Evolutionary conservation across 2,329 filamentous ascomycete genomes (phyloP).

Genomic region (Monascus ruber): DNA sequence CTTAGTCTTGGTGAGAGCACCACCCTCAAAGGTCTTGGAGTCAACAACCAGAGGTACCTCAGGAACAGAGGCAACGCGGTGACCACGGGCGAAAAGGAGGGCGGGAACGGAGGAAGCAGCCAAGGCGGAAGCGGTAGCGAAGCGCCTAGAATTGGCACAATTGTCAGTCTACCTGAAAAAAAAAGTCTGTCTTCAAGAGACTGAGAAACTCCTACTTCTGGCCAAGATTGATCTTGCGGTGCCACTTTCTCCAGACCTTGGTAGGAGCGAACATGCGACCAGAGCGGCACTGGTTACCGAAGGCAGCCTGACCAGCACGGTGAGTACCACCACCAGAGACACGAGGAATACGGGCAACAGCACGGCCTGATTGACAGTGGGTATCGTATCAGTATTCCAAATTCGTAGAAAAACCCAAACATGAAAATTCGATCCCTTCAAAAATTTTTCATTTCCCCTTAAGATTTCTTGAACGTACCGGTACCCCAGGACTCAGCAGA

Average conservation of each 20-base stretch:
- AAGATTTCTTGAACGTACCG: constrained; percentile 51
- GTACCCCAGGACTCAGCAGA: constrained; percentile 99
- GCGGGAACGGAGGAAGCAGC: constrained; percentile 91
- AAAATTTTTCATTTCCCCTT: constrained; percentile 2
- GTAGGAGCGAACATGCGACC: constrained; percentile 99
- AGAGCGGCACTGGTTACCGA: constrained; percentile 99
- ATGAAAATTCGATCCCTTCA: constrained; percentile 2
- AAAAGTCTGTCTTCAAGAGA: constrained; percentile 1
- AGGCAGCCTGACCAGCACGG: constrained; percentile 98
- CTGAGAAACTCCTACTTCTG: constrained; percentile 60
- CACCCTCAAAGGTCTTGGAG: constrained; percentile 74
- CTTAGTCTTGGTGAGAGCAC: constrained; percentile 75
- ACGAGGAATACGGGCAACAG: constrained; percentile 99
- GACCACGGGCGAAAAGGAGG: constrained; percentile 91
- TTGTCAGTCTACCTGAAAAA: constrained; percentile 5
- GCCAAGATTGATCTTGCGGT: constrained; percentile 98
- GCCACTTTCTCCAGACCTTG: constrained; percentile 99
- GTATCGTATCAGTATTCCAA: constrained; percentile 5
- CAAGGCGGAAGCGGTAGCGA: constrained; percentile 93
- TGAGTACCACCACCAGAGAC: constrained; percentile 99
- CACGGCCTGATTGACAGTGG: constrained; percentile 59
- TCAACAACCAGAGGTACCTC: constrained; percentile 97
- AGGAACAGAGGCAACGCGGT: constrained; percentile 82
- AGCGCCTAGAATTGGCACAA: constrained; percentile 51
- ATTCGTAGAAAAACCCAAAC: background rate